Base-by-base conservation (phyloP, 2,329 filamentous ascomycete genomes). In the Bipolaris gigantea region DNA sequence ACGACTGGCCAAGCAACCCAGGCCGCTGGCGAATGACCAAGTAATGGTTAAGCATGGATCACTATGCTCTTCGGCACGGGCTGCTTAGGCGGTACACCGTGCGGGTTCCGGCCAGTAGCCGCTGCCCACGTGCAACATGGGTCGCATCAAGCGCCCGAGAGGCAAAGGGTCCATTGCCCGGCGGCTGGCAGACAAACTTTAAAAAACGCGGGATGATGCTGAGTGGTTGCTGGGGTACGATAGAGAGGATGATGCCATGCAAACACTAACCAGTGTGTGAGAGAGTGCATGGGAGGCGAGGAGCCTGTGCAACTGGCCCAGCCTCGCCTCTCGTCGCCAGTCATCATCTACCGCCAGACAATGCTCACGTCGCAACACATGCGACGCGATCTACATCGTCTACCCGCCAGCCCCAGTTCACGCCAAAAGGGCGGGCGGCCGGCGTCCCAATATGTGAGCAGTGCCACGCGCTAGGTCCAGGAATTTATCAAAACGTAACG, bases 81-180 rank as follows among this genome's bases (percentile, higher is more conserved):
- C 10, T 30, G 27, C 27, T 11, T 11, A 13, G 27, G 27, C 27
- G 11, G 27, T 30, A 30, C n/a, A n/a, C 35, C 49, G 21, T 3
- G 15, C 13, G 34, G 3, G 9, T 11, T 45, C 40, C 50, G 46
- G 23, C 41, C 23, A 39, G 25, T 45, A 54, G 40, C 40, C 34
- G 46, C 46, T 32, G 46, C 21, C 46, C 40, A 50, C 46, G 32
- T 34, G 51, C 44, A 47, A 49, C 46, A 30, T n/a, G 39, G 51
- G 51, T 34, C 40, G 51, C 51, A 16, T 54, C 30, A 15, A 32
- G 16, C 40, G 46, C 15, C 46, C 5, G 11, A 16, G 19, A 36
- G 15, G 16, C 38, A 18, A 9, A 41, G 33, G 15, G 32, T 16
- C 15, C 6, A 16, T 16, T 15, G 4, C 18, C 34, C 41, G 38